Percentiles rank a stretch among this genome's conserved stretches.
Evolutionary conservation across 768 basidiomycete species (phyloP).

Genomic region (Boletus rubescentipes): DNA sequence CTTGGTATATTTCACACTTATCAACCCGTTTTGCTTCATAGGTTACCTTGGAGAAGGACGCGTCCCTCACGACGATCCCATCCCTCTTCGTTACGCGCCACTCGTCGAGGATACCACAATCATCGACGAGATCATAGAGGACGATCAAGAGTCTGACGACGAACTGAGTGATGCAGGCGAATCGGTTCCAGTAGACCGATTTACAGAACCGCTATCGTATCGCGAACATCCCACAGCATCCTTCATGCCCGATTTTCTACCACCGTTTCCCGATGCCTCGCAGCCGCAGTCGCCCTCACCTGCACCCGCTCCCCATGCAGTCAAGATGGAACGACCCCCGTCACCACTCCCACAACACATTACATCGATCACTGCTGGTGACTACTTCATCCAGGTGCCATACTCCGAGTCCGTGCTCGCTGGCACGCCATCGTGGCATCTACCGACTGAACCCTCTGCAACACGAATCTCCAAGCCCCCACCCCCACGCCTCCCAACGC

Average conservation of each 20-base stretch:
- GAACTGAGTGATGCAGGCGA: conserved; percentile 21
- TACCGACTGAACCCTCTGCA: conserved; percentile 45
- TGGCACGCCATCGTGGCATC: conserved; percentile 64
- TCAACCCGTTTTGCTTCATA: conserved; percentile 34
- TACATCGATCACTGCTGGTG: conserved; percentile 48
- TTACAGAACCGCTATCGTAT: conserved; percentile 25
- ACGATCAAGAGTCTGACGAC: conserved; percentile 30
- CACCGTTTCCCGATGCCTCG: conserved; percentile 34
- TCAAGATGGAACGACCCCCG: conserved; percentile 32
- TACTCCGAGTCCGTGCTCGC: conserved; percentile 74
- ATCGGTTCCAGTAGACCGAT: conserved; percentile 7
- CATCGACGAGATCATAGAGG: conserved; percentile 28
- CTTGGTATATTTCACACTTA: conserved; percentile 2
- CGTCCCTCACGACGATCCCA: conserved; percentile 53
- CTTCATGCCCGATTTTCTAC: conserved; percentile 33
- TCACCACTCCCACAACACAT: conserved; percentile 48
- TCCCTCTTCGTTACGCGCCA: conserved; percentile 51
- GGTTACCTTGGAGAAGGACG: conserved; percentile 62
- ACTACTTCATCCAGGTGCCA: conserved; percentile 70
- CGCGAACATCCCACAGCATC: conserved; percentile 34
- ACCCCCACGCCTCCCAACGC: conserved; percentile 40
- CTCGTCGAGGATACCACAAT: conserved; percentile 22
- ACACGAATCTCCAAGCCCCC: conserved; percentile 20
- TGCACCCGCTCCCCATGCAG: conserved; percentile 32
- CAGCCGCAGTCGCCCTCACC: conserved; percentile 36